Evolutionary conservation across 345 rosid genomes (phyloP), one percentile per base, ranked within the genome.

Genomic region (Citrus sp.): DNA sequence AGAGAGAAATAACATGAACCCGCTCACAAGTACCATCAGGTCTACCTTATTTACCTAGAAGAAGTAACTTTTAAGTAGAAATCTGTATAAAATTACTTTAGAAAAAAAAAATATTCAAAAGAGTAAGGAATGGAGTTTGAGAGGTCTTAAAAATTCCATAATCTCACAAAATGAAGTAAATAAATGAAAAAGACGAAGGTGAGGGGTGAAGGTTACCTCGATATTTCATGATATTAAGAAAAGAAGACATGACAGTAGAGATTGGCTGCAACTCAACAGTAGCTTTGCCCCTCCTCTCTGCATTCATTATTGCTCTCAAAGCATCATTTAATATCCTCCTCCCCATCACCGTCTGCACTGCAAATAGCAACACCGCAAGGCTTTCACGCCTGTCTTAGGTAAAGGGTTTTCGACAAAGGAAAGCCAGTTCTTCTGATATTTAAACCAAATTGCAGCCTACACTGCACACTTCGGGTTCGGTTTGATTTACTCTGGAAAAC

Each of bases 241-340:
- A 96, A 7, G 97, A 92, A 70, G 99, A 92, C 84, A 94, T 86
- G 35, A 92, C 95, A 32, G 82, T 86, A 71, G 99, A 95, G 87
- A 94, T 84, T 16, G 99, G 99, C 75, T 89, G 82, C 78, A 95
- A 58, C 62, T 93, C 94, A 74, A 95, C 98, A 2, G 89, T 81
- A 35, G 93, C 88, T 84, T 93, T 94, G 27, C 86, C 88, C 66
- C 98, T 88, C 86, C 67, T 95, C 82, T 95, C 97, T 1, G 97
- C 98, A 76, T 95, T 95, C 85, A 95, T 98, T 1, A 94, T 88
- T 76, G 88, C 54, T 77, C 98, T 91, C 88, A 95, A 81, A n/a
- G 98, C 99, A 34, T 95, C 90, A 79, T 91, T 93, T 84, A 95
- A 61, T 79, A 92, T 92, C 73, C 94, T 93, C 82, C 98, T 87